Base-by-base conservation (phyloP, 129 eudicot genomes). In the Daucus carota region DNA sequence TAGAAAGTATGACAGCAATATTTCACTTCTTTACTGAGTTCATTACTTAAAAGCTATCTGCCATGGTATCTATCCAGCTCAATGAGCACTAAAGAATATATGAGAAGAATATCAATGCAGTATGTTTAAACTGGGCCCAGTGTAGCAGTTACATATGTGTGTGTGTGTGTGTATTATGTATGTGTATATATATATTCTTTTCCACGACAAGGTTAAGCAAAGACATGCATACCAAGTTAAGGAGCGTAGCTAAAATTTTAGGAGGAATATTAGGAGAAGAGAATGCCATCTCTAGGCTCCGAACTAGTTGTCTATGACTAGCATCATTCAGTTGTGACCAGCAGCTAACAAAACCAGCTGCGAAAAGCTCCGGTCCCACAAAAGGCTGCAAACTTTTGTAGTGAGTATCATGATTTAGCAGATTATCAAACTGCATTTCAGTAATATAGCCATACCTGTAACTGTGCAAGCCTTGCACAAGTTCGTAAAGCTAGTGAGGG, bases 181-280 rank as follows among this genome's bases (percentile, higher is more conserved):
- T n/a, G n/a, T n/a, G n/a, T n/a, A n/a, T n/a, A 6, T 22, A 52
- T 24, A 57, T 24, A 57, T 7, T 9, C 6, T 57, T 57, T 57
- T 24, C 31, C 13, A 4, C 24, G 29, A 57, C 65, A 57, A 31
- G 70, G 70, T 63, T n/a, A 26, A 26, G 20, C 40, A 26, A 45
- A 71, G 28, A 74, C 67, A 67, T 77, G 20, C 83, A 34, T 88
- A 93, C 99, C 99, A 95, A 83, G 85, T 95, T 95, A 40, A 95
- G 87, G 78, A 95, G 89, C 22, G 99, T 87, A 24, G 99, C 97
- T 66, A 95, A 94, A 79, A 91, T 91, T 80, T 95, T 97, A 57
- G 96, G 99, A 67, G 99, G 99, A 73, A 95, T 95, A 74, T 95
- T 95, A 77, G 96, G 97, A 42, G 99, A 95, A 69, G 99, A 95